Evolutionary conservation across 768 basidiomycete species (phyloP), one percentile per base, ranked within the genome.

Genomic region (Goffeauzyma gilvescens): DNA sequence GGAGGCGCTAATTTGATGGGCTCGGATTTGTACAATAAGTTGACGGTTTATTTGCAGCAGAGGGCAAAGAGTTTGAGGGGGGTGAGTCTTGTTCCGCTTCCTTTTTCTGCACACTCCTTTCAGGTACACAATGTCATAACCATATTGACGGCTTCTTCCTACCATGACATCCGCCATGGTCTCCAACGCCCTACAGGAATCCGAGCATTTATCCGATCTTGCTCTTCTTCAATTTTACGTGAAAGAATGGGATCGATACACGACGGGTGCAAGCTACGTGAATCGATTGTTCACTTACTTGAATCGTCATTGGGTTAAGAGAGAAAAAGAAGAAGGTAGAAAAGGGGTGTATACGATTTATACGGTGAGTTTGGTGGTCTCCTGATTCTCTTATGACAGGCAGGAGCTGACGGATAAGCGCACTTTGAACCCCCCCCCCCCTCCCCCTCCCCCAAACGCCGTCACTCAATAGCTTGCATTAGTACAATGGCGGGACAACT

Each of bases 301-400:
- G 44, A 96, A 98, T 66, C 83, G 90, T 39, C 87, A 96, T 66
- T 98, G 93, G 93, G 90, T 98, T 32, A 90, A 89, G 68, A 74
- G 90, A 40, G 93, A 98, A 62, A 76, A 89, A 57, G 90, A 96
- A 55, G 90, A 96, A 63, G 93, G 93, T 13, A 71, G 89, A 55
- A 89, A 84, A 65, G 80, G 78, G 32, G 81, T 96, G 17, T 96
- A 95, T 66, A 78, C 77, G 1, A 84, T 98, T 15, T 96, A 96
- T 60, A 98, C 90, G 21, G 89, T 90, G 51, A 58, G 79, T 66
- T 4, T 26, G 10, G 15, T n/a, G n/a, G n/a, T n/a, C n/a, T n/a
- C n/a, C n/a, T n/a, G n/a, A n/a, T n/a, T n/a, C n/a, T n/a, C n/a
- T n/a, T n/a, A n/a, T n/a, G n/a, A n/a, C n/a, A n/a, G n/a, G n/a